These are phyloP conservation scores for Neonectria magnoliae DNA, from an alignment of 2,329 filamentous ascomycete genomes.

Conservation along the genomic window DNA sequence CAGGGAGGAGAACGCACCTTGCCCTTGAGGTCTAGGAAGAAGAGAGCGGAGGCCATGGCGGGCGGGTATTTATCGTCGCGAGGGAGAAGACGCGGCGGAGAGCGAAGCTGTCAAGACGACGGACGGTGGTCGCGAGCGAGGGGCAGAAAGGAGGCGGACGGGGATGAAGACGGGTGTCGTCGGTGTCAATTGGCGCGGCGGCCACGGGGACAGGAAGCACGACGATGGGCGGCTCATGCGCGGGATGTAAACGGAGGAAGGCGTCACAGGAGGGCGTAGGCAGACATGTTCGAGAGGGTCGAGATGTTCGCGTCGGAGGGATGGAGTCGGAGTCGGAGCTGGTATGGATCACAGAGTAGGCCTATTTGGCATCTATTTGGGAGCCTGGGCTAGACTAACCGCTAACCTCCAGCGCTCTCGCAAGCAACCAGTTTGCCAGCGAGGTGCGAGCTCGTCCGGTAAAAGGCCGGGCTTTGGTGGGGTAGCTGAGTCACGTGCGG, in stretches of 20 bases:
- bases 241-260: constrained; percentile 14
- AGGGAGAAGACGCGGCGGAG: constrained; percentile 33
- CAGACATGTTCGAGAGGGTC: constrained; percentile 37
- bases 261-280: constrained; percentile 37
- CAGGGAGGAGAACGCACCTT: constrained; percentile 69
- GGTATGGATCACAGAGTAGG: constrained; percentile 15
- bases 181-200: constrained; percentile 41
- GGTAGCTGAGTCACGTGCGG: constrained; percentile 37
- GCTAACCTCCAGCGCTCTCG: background rate
- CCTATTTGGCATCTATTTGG: constrained; percentile 42
- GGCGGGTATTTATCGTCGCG: constrained; percentile 38
- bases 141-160: constrained; percentile 41
- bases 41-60: constrained; percentile 94
- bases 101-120: constrained; percentile 16
- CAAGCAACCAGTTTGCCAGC: background rate
- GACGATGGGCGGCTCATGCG: constrained; percentile 30
- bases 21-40: constrained; percentile 99
- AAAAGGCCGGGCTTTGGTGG: constrained; percentile 38
- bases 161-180: constrained; percentile 24
- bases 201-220: constrained; percentile 31
- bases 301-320: background rate
- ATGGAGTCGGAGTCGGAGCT: background rate
- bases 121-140: constrained; percentile 26
- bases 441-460: constrained; percentile 18
- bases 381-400: constrained; percentile 31